Evolutionary conservation across 2,329 filamentous ascomycete genomes (phyloP), one percentile per base, ranked within the genome.

Genomic region (Colletotrichum sidae): DNA sequence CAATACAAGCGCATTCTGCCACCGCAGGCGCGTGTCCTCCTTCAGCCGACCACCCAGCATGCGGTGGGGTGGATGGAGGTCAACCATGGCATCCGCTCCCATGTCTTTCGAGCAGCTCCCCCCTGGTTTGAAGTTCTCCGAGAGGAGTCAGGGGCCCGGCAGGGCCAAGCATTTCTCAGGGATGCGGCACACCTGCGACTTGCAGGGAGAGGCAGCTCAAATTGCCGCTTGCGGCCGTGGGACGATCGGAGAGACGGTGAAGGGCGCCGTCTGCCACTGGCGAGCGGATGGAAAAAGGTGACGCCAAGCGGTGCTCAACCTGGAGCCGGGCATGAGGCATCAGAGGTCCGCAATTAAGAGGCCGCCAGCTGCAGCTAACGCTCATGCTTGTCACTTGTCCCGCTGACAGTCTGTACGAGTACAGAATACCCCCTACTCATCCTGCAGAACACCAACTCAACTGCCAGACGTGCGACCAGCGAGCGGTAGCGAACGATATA

Each of bases 341-440:
- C 17, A 55, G 47, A 62, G 62, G 52, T 62, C 62, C 62, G 62
- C 58, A 65, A 65, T 62, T 53, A 62, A 56, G 62, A 65, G 62
- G 62, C 62, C 62, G 63, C 63, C 58, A 63, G 63, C 63, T 66
- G 53, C 63, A 66, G 58, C 52, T 53, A 53, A 53, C 46, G 25
- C 33, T 59, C 59, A 45, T 53, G 58, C 46, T 52, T 49, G 17
- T 34, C 44, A 47, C 33, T 57, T 33, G 52, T 57, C 52, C 52
- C 57, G 63, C 63, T 62, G 62, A 55, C 49, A 39, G 9, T 25
- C 25, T 25, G 25, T 25, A 25, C 25, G 25, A 25, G 4, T 25
- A 25, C 25, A 25, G 25, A 25, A 25, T 25, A 25, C 25, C 4
- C 25, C 4, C 4, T 25, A 25, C 25, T 25, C 25, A 25, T 25